Base-by-base conservation (phyloP, 805 yeast genomes). In the Candida succiphila region DNA sequence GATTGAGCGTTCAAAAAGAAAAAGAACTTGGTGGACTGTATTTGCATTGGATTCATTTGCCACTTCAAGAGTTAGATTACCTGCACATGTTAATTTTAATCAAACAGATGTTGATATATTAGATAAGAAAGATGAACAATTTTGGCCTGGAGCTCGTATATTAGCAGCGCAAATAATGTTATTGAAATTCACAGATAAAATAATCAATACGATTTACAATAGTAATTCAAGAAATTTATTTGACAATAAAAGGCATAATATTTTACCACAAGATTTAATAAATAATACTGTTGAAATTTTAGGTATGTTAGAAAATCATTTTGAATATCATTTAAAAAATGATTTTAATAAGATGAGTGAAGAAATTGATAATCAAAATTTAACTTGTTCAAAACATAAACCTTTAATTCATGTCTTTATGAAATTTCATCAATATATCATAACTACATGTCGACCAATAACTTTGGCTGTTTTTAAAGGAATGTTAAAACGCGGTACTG, bases 1-100 rank as follows among this genome's bases (percentile, higher is more conserved):
- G 5, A 27, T 30, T 13, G 58, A 55, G 29, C 41, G 44, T 16
- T 57, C 60, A 20, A 51, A 52, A 31, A 42, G 61, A 17, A 51
- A 59, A 37, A 48, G 60, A 30, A 43, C 59, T 4, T 61, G 65
- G 64, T 61, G 66, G 66, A 57, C 66, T 9, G 53, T 55, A 16
- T 58, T 52, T 38, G 47, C 55, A 5, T 45, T 60, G 43, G 62
- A 59, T 32, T 51, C 56, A 16, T 48, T 55, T 17, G 60, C 63
- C 44, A 51, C 58, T n/a, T 58, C 63, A 4, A 52, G 60, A 25
- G 40, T 58, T 17, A 55, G 63, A 16, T 51, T 57, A 24, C 64
- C 65, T 0, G 46, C 50, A n/a, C 61, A 52, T 37, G 52, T 60
- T 25, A 52, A 51, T 26, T 48, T 44, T 27, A 42, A 51, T 30